These are phyloP conservation scores for Teratosphaeria pseudoeucalypti DNA, from an alignment of 2,329 filamentous ascomycete genomes.

Conservation along the genomic window DNA sequence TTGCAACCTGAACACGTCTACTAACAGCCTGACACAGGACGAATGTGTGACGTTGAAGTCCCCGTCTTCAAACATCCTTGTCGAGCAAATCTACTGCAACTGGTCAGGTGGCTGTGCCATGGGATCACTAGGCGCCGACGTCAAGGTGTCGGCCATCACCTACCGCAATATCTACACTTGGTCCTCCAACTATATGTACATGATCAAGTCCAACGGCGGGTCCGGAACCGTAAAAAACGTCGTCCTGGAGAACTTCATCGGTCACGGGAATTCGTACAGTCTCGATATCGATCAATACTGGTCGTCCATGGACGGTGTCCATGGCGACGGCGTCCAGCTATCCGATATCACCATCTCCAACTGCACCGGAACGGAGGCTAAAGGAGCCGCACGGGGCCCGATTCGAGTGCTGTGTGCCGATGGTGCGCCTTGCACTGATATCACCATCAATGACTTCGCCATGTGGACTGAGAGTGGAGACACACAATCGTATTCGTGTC, in stretches of 20 bases:
- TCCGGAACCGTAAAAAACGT: conserved; percentile 42
- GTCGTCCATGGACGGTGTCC: conserved; percentile 31
- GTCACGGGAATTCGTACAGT: conserved; percentile 49
- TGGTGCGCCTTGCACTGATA: conserved; percentile 42
- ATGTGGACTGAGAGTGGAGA: conserved; percentile 43
- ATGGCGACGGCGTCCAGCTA: conserved; percentile 43
- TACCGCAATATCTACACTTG: conserved; percentile 51
- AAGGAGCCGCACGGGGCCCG: conserved; percentile 43
- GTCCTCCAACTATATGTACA: conserved; percentile 51
- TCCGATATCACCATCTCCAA: conserved; percentile 44
- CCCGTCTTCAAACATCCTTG: conserved; percentile 43
- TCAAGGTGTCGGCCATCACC: conserved; percentile 41
- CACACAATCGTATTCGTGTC: conserved; percentile 35
- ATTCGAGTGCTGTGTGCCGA: conserved; percentile 44
- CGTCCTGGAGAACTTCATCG: conserved; percentile 48
- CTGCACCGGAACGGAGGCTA: conserved; percentile 45
- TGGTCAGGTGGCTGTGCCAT: conserved; percentile 49
- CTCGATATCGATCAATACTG: conserved; percentile 47
- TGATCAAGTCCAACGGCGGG: conserved; percentile 50
- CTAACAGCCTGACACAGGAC: conserved; percentile 20
- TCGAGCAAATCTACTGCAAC: conserved; percentile 53
- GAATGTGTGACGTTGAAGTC: conserved; percentile 50
- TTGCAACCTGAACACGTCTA: not conserved
- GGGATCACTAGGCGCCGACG: conserved; percentile 43
- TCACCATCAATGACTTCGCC: conserved; percentile 41